phyloP scores from a whole-genome alignment of 306 rosid genomes.

The Inga oerstediana region DNA sequence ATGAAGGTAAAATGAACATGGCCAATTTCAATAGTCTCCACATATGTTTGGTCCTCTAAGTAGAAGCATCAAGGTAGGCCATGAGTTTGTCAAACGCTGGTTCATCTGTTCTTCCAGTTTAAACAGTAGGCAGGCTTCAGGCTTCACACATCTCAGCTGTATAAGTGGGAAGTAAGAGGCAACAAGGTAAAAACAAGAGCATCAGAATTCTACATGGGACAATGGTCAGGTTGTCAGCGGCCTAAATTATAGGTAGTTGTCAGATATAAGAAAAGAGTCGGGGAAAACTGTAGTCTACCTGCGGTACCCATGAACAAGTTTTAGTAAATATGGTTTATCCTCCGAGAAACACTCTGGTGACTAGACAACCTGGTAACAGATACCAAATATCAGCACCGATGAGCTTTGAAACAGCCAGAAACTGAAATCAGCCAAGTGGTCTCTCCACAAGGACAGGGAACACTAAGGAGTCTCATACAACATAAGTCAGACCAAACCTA shows the following conservation, averaged over 20 bases:
- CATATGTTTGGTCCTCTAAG: conserved; percentile 72
- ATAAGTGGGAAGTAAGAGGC: conserved; percentile 89
- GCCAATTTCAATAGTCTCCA: conserved; percentile 61
- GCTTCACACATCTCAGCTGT: conserved; percentile 99
- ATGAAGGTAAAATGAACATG: conserved; percentile 70
- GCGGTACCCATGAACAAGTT: conserved; percentile 30
- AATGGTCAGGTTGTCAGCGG: conserved; percentile 58
- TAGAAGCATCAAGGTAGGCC: conserved; percentile 90
- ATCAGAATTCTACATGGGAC: conserved; percentile 84
- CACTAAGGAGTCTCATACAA: background rate
- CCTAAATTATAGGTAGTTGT: conserved; percentile 42
- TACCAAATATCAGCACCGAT: conserved; percentile 28
- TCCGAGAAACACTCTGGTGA: conserved; percentile 47
- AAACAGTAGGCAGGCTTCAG: conserved; percentile 88
- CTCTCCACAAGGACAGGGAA: conserved; percentile 12
- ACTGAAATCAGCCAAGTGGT: conserved; percentile 8
- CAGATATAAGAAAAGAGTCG: conserved; percentile 39
- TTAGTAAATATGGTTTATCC: conserved; percentile 58
- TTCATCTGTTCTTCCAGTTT: conserved; percentile 93
- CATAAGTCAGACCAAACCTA: background rate
- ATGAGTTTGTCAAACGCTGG: conserved; percentile 89
- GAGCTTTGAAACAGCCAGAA: conserved; percentile 12
- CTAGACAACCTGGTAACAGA: conserved; percentile 48
- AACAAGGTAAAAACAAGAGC: conserved; percentile 86
- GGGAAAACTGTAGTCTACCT: conserved; percentile 47